Conservation (phyloP, 2,329 filamentous ascomycete genomes). For the Coniochaeta sp. region DNA sequence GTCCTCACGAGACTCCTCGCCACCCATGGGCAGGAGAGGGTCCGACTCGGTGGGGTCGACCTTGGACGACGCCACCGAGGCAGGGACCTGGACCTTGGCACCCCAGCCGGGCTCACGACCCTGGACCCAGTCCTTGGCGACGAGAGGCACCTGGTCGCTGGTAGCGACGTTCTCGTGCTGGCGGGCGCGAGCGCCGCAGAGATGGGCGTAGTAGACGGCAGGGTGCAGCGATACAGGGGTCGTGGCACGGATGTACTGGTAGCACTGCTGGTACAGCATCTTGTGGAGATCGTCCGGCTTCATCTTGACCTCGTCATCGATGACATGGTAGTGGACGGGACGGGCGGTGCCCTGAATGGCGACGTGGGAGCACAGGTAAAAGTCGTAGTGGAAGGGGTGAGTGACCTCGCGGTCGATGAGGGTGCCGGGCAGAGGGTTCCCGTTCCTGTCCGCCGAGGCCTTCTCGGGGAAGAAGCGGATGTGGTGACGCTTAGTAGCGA, state of each 20-base stretch:
- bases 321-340: constrained; percentile 86
- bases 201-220: constrained; percentile 91
- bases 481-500: constrained; percentile 92
- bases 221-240: constrained; percentile 87
- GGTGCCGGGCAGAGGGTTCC: constrained; percentile 79
- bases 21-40: constrained; percentile 22
- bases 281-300: constrained; percentile 65
- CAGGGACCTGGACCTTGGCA: constrained; percentile 15
- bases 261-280: constrained; percentile 92
- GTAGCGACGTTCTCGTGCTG: constrained; percentile 56
- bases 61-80: constrained; percentile 12
- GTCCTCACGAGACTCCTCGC: constrained; percentile 7
- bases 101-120: constrained; percentile 29
- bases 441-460: constrained; percentile 57
- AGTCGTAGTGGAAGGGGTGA: constrained; percentile 85
- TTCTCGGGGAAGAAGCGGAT: constrained; percentile 80
- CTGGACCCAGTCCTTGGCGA: constrained; percentile 34
- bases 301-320: constrained; percentile 72
- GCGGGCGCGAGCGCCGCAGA: constrained; percentile 74
- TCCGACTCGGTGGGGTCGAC: constrained; percentile 10
- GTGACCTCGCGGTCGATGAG: constrained; percentile 86
- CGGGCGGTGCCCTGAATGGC: constrained; percentile 93
- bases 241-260: constrained; percentile 86
- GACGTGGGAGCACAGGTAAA: constrained; percentile 56
- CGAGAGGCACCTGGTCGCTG: constrained; percentile 35